These are phyloP conservation scores for Acanthamoeba castellanii DNA, from an alignment of 208 protist species.

Conservation along the genomic window DNA sequence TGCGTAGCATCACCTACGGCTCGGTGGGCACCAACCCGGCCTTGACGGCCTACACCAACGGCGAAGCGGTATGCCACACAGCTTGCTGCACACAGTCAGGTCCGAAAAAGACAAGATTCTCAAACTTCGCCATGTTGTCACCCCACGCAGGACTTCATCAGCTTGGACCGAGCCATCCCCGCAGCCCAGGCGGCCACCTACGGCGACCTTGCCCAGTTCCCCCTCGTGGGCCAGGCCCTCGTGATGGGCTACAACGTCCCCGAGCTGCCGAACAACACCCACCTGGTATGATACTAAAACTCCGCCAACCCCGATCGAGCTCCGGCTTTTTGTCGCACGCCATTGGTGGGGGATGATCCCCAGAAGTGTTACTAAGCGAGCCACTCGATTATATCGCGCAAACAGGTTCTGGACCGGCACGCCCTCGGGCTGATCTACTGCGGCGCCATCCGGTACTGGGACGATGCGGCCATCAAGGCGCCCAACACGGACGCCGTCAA, in stretches of 20 bases:
- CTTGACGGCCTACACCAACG: not conserved
- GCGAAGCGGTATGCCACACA: not conserved
- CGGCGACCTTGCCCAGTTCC: constrained; percentile 35
- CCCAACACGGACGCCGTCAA: not conserved
- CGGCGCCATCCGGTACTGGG: not conserved
- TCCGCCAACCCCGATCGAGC: not conserved
- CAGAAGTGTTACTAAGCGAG: not conserved
- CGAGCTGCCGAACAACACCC: not conserved
- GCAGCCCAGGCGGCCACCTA: not conserved
- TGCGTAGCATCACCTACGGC: not conserved
- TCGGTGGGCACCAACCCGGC: not conserved
- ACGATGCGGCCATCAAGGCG: not conserved
- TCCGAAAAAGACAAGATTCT: too few relatives aligned
- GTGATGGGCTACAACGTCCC: constrained; percentile 54
- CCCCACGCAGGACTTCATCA: constrained; percentile 25
- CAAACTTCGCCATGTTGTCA: too few relatives aligned
- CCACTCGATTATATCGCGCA: not conserved
- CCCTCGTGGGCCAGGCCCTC: constrained; percentile 25
- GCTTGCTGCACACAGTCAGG: too few relatives aligned
- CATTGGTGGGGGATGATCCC: not conserved
- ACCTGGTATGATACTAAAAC: not conserved
- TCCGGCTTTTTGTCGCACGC: not conserved
- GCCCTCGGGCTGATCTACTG: not conserved
- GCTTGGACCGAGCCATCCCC: constrained; percentile 23
- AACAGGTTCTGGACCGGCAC: not conserved